A percentile compares a stretch with the other conserved stretches of the same genome.
Conservation (phyloP, 352 stramenopile species). For the Aphanomyces euteiches region DNA sequence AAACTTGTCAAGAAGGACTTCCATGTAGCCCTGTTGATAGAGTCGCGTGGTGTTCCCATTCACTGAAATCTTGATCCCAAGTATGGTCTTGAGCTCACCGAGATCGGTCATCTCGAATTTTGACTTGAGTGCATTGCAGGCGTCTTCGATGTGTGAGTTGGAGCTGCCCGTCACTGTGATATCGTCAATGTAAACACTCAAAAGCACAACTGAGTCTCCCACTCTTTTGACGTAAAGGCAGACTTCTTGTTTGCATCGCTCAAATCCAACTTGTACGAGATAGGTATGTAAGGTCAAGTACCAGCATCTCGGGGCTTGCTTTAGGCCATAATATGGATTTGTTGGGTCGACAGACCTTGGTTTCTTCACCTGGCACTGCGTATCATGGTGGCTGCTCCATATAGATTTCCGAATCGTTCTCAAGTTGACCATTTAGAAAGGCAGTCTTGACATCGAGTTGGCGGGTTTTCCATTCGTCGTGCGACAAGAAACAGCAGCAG, state of each 20-base stretch:
- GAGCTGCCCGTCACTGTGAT: conserved; percentile 18
- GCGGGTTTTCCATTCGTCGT: conserved; percentile 26
- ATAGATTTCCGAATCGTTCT: conserved; percentile 36
- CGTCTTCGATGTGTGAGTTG: conserved; percentile 1
- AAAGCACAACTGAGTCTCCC: conserved; percentile 9
- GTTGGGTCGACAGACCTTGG: conserved; percentile 34
- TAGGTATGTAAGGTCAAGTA: conserved; percentile 32
- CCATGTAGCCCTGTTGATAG: too few relatives aligned
- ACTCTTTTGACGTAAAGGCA: conserved; percentile 27
- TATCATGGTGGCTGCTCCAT: conserved; percentile 31
- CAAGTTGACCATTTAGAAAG: conserved; percentile 38
- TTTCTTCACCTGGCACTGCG: conserved; percentile 12
- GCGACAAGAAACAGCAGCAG: conserved; percentile 31
- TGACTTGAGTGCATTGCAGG: conserved; percentile 19
- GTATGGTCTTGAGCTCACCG: conserved; percentile 17
- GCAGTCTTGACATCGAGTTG: conserved; percentile 40
- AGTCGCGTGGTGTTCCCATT: neutral
- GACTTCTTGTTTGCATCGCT: conserved; percentile 4
- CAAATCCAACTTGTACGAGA: conserved; percentile 22
- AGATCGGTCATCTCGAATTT: conserved; percentile 22
- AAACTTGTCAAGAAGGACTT: too few relatives aligned
- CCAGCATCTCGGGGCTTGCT: conserved; percentile 38
- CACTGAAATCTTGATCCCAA: conserved; percentile 19
- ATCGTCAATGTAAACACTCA: conserved; percentile 28
- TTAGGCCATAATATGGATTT: conserved; percentile 40